phyloP scores from a whole-genome alignment of 2,329 filamentous ascomycete genomes.

The Intubia oerlemansii region DNA sequence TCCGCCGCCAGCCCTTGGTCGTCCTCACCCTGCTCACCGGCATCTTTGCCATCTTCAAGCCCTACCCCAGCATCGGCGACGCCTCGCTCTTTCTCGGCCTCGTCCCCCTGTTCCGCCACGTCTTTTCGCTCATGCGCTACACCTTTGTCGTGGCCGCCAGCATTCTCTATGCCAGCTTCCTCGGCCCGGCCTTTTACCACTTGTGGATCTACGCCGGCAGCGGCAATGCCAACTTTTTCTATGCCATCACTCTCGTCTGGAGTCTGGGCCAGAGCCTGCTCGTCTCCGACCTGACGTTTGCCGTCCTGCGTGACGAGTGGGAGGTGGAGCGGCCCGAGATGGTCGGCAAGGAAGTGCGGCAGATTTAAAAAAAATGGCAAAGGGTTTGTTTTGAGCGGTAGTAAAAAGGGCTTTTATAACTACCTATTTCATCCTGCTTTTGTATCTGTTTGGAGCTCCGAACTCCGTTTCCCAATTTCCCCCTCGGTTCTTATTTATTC shows the following conservation, averaged over 20 bases:
- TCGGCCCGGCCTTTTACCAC: conserved; percentile 90
- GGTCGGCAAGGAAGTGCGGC: conserved; percentile 67
- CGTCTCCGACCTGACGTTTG: conserved; percentile 73
- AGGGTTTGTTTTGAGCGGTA: too few species aligned
- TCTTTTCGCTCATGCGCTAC: conserved; percentile 87
- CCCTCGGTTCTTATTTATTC: too few species aligned
- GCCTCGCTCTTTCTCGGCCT: conserved; percentile 68
- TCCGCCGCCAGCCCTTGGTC: conserved; percentile 71
- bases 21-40: conserved; percentile 70
- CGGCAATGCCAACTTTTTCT: conserved; percentile 98
- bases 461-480: too few species aligned
- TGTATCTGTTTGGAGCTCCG: too few species aligned
- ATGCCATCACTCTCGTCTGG: conserved; percentile 98
- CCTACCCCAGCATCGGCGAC: conserved; percentile 85
- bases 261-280: conserved; percentile 73
- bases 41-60: conserved; percentile 88
- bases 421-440: too few species aligned
- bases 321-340: conserved; percentile 81
- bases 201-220: conserved; percentile 97
- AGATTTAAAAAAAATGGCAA: too few species aligned
- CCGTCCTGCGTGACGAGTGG: conserved; percentile 79
- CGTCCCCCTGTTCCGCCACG: conserved; percentile 70
- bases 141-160: conserved; percentile 69
- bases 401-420: too few species aligned
- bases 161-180: conserved; percentile 67